phyloP scores from a whole-genome alignment of 768 basidiomycete species.

The Pisolithus orientalis region DNA sequence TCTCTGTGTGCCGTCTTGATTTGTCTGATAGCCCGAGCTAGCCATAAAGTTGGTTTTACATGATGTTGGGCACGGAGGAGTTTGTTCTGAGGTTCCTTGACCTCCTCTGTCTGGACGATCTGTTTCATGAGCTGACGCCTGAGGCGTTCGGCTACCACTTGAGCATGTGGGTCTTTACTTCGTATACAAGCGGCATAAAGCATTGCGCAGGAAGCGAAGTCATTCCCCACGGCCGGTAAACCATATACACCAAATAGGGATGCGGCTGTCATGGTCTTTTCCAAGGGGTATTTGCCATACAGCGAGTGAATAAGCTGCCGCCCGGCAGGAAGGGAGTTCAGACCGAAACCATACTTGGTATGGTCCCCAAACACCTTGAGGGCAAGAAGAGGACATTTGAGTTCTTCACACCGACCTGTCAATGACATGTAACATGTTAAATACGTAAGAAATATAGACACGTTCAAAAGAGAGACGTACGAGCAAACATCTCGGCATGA shows the following conservation, averaged over 20 bases:
- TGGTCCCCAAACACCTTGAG: conserved; percentile 57
- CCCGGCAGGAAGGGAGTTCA: conserved; percentile 43
- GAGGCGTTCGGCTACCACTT: conserved; percentile 36
- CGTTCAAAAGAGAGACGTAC: conserved; percentile 33
- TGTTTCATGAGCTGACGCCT: conserved; percentile 35
- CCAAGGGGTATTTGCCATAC: conserved; percentile 39
- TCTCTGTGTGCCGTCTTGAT: conserved; percentile 29
- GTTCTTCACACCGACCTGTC: conserved; percentile 56
- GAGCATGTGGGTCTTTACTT: conserved; percentile 34
- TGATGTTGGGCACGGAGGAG: conserved; percentile 18
- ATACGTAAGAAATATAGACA: not conserved
- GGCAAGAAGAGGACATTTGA: conserved; percentile 49
- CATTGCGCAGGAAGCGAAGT: conserved; percentile 52
- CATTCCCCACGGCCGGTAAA: conserved; percentile 47
- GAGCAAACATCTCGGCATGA: conserved; percentile 45
- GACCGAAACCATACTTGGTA: conserved; percentile 50
- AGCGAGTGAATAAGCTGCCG: conserved; percentile 55
- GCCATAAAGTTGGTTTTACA: conserved; percentile 32
- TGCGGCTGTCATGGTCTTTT: conserved; percentile 42
- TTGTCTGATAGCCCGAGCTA: conserved; percentile 30
- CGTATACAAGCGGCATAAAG: conserved; percentile 51
- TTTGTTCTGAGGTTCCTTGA: conserved; percentile 14
- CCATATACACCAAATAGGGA: conserved; percentile 50
- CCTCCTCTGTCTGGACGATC: conserved; percentile 13
- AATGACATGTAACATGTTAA: not conserved